Evolutionary conservation across 257 asterid genomes (phyloP), one percentile per base, ranked within the genome.

Genomic region (Ophiorrhiza pumila): DNA sequence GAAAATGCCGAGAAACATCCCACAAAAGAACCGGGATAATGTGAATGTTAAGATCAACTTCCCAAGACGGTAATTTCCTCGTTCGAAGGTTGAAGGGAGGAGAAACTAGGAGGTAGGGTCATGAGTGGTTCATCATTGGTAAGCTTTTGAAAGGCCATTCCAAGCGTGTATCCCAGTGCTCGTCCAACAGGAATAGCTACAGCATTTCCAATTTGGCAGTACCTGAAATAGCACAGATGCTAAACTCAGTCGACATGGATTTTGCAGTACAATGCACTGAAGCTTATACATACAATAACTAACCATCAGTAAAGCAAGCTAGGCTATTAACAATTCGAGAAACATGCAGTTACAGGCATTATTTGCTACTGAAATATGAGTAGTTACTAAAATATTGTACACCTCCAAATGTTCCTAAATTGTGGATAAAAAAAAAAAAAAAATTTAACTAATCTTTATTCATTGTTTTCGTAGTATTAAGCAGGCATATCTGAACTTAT

Each of bases 201-300:
- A 0, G 96, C 97, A 58, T 91, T 93, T 49, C 98, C 97, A 46
- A 93, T 76, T 76, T 91, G 96, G 64, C 95, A 62, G 76, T 91
- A 93, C 75, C 85, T 83, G 55, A 42, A 75, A 60, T n/a, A 23
- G 29, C 22, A 57, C 39, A 32, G 13, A 0, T 27, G 11, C 56
- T 60, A 27, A 49, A 11, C 22, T 64, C 34, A 56, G 45, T 53
- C 29, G 39, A 35, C 5, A n/a, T 25, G 31, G 50, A 41, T 18
- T 68, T 45, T 46, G 43, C 35, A 23, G 12, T 45, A 7, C 12
- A 23, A 68, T 68, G 34, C 0, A 49, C 50, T 3, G 5, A 22
- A 65, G 35, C 18, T 53, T 11, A 7, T 43, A 17, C n/a, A 3
- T 0, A 50, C 17, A 17, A 50, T 5, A 50, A 50, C 25, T 18